Conservation (phyloP, 1,139 yeast genomes). For the Taphrina flavorubra region DNA sequence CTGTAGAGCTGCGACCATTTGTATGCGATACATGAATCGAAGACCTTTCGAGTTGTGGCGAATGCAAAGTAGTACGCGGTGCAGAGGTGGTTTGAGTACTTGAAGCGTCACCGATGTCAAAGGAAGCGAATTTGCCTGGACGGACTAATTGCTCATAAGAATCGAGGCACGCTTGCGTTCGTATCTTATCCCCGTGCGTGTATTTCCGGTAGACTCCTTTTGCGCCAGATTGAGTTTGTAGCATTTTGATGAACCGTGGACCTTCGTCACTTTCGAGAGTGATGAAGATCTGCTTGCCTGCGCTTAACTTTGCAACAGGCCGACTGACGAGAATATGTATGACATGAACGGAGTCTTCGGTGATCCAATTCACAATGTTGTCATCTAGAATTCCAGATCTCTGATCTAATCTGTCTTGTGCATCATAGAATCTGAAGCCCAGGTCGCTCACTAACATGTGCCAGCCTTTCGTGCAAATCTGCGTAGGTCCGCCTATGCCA, state of each 20-base stretch:
- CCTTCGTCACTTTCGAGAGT: constrained; percentile 11
- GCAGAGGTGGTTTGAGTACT: not conserved
- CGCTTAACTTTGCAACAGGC: not conserved
- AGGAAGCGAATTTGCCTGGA: not conserved
- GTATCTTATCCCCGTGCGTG: not conserved
- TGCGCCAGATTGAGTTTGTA: not conserved
- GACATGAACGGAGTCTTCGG: constrained; percentile 1
- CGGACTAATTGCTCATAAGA: not conserved
- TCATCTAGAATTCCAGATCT: not conserved
- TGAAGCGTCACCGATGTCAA: not conserved
- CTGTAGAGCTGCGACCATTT: not conserved
- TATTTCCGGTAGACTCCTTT: not conserved
- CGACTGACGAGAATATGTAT: not conserved
- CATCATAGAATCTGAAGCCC: constrained; percentile 12
- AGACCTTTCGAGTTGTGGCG: not conserved
- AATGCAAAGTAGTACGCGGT: not conserved
- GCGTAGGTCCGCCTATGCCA: constrained; percentile 7
- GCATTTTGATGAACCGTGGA: constrained; percentile 7
- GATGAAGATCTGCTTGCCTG: not conserved
- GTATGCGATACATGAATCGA: not conserved
- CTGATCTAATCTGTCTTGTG: not conserved
- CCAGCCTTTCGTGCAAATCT: constrained; percentile 1
- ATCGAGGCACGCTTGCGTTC: not conserved
- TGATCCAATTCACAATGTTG: constrained; percentile 4
- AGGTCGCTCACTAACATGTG: not conserved